Base-by-base conservation (phyloP, 768 basidiomycete genomes). In the Amanita thiersii region DNA sequence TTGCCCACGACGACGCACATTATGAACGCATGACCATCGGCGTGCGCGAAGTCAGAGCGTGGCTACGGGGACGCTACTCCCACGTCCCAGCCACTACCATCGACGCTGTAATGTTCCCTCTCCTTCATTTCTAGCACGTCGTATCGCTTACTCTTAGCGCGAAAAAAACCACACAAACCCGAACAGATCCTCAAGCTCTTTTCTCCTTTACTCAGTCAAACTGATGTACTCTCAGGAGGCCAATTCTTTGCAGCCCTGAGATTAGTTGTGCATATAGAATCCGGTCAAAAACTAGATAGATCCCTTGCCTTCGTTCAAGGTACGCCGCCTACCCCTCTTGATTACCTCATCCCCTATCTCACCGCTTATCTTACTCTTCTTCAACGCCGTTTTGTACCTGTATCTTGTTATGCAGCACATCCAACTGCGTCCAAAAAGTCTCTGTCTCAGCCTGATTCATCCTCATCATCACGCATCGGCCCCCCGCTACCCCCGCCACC, bases 161-260 rank as follows among this genome's bases (percentile, higher is more conserved):
- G n/a, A n/a, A n/a, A n/a, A n/a, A n/a, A n/a, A n/a, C n/a, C n/a
- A n/a, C n/a, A n/a, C n/a, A n/a, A n/a, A n/a, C n/a, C n/a, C n/a
- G n/a, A n/a, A n/a, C 49, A 87, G 84, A 79, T 86, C 44, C 62
- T 89, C 37, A 73, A 66, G 33, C 56, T 81, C 1, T 86, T 87
- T 53, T 66, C 68, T 28, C 78, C 83, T 2, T 65, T 61, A 41
- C 60, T 83, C 36, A 64, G 60, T 0, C 68, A 63, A 7, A 60
- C 63, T 5, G 81, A 84, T 49, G 60, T 63, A 2, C 63, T 89
- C 24, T 66, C 68, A 7, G 78, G 79, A 1, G 79, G 81, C 11
- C 81, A 89, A 50, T 85, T 88, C 55, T 88, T 88, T 51, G 85
- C 85, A 5, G 78, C 72, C 0, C 61, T 86, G 17, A 62, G 86